Percentiles rank a stretch among this genome's conserved stretches.
Conservation (phyloP, 2,329 filamentous ascomycete species). For the Albifimbria verrucaria region DNA sequence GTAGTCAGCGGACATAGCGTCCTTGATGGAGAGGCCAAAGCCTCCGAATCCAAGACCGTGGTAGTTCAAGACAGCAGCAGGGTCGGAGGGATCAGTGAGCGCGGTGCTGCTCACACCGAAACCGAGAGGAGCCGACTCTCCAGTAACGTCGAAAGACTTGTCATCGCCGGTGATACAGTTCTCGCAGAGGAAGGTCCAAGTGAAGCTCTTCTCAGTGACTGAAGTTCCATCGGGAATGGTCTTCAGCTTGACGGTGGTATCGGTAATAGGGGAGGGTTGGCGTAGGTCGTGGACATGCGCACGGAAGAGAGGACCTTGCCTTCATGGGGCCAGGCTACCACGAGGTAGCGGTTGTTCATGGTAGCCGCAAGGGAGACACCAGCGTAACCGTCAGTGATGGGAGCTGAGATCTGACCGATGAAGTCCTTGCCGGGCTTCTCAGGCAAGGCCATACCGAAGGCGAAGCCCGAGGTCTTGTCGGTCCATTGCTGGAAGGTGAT, state of each 20-base stretch:
- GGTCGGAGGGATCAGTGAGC: slow-evolving; percentile 31
- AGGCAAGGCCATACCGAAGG: slow-evolving; percentile 55
- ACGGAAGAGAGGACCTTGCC: slow-evolving; percentile 56
- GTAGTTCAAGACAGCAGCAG: slow-evolving; percentile 26
- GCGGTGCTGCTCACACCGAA: slow-evolving; percentile 51
- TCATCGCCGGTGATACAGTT: slow-evolving; percentile 51
- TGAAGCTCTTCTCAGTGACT: slow-evolving; percentile 56
- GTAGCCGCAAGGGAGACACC: slow-evolving; percentile 53
- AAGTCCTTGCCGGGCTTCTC: slow-evolving; percentile 51
- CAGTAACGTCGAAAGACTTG: slow-evolving; percentile 39
- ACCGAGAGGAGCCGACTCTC: slow-evolving; percentile 46
- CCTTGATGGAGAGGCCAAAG: slow-evolving; percentile 31
- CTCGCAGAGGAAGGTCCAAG: slow-evolving; percentile 62
- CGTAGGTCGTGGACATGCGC: slow-evolving; percentile 56
- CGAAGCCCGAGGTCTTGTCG: slow-evolving; percentile 40
- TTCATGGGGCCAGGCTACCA: slow-evolving; percentile 55
- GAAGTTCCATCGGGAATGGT: slow-evolving; percentile 58
- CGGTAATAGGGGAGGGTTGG: slow-evolving; percentile 56
- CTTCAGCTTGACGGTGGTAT: slow-evolving; percentile 45
- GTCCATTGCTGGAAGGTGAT: slow-evolving; percentile 52
- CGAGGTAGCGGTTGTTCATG: slow-evolving; percentile 57
- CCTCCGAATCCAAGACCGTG: slow-evolving; percentile 45
- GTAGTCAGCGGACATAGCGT: slow-evolving; percentile 37
- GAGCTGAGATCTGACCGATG: slow-evolving; percentile 52
- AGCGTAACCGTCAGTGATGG: slow-evolving; percentile 45